Percentiles rank a stretch among this genome's conserved stretches.
These are phyloP conservation scores for Anastatica hierochuntica DNA, from an alignment of 345 rosid genomes.

Conservation along the genomic window DNA sequence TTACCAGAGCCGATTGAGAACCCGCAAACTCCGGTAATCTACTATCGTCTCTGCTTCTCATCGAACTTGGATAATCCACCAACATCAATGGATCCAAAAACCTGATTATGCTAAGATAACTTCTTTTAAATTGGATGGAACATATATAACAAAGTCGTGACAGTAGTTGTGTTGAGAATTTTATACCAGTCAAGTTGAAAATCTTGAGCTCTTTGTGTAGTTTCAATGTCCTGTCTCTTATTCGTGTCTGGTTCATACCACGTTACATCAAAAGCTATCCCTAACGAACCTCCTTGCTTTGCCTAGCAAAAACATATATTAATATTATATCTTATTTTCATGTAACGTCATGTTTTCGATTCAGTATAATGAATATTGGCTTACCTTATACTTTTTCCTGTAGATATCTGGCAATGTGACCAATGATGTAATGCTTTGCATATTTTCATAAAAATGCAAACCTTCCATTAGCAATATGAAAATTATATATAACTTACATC, in stretches of 20 bases:
- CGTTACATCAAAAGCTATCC: constrained; percentile 63
- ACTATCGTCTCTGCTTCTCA: constrained; percentile 61
- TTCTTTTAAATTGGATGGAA: neutral
- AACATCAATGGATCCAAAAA: constrained; percentile 75
- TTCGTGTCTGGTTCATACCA: constrained; percentile 67
- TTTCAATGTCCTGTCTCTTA: constrained; percentile 51
- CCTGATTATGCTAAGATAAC: constrained; percentile 44
- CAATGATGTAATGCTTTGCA: constrained; percentile 88
- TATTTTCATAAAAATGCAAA: too few species aligned
- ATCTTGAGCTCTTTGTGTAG: constrained; percentile 90
- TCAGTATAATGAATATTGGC: too few species aligned
- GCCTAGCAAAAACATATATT: constrained; percentile 30
- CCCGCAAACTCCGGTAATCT: constrained; percentile 62
- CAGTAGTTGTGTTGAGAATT: too few species aligned
- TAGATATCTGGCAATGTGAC: constrained; percentile 68
- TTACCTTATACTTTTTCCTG: constrained; percentile 66
- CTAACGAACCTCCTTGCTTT: constrained; percentile 65
- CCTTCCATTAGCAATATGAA: too few species aligned
- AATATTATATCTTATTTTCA: too few species aligned
- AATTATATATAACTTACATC: too few species aligned
- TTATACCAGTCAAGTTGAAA: constrained; percentile 97
- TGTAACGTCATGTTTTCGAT: too few species aligned
- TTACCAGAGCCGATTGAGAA: constrained; percentile 46
- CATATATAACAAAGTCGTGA: too few species aligned
- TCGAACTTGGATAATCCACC: constrained; percentile 82